Percentiles rank a stretch among this genome's conserved stretches.
These are phyloP conservation scores for Wickerhamomyces sp. DNA, from an alignment of 1,139 yeast species.

Conservation along the genomic window DNA sequence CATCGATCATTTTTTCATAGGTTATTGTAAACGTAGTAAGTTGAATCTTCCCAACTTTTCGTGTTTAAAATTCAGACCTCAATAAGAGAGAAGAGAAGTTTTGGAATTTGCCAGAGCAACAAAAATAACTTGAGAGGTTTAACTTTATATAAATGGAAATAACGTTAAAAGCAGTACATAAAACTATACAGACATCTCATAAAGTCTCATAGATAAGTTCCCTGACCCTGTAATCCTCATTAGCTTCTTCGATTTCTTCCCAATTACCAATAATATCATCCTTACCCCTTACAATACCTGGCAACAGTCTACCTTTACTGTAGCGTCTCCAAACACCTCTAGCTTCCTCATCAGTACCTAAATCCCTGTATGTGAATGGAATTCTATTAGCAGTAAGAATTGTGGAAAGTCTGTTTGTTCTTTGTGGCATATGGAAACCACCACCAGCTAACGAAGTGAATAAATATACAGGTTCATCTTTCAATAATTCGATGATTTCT, in stretches of 20 bases:
- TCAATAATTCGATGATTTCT: slow-evolving; percentile 26
- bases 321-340: slow-evolving; percentile 81
- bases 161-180: background rate
- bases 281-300: slow-evolving; percentile 88
- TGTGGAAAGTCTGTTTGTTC: slow-evolving; percentile 73
- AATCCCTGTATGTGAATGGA: slow-evolving; percentile 64
- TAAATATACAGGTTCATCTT: slow-evolving; percentile 60
- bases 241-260: slow-evolving; percentile 77
- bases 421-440: slow-evolving; percentile 76
- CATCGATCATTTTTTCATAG: background rate
- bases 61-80: background rate
- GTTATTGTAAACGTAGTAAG: background rate
- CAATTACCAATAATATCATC: slow-evolving; percentile 82
- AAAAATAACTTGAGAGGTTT: too few relatives aligned
- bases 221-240: slow-evolving; percentile 72
- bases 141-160: too few relatives aligned
- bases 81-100: too few relatives aligned
- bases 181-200: slow-evolving; percentile 14
- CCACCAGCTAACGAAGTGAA: slow-evolving; percentile 87
- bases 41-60: background rate
- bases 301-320: slow-evolving; percentile 68
- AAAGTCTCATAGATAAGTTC: slow-evolving; percentile 46
- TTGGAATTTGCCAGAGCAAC: too few relatives aligned
- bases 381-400: slow-evolving; percentile 74
- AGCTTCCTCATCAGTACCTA: slow-evolving; percentile 87